Percentiles rank a stretch among this genome's conserved stretches.
These are phyloP conservation scores for Artemisia argyi DNA, from an alignment of 129 eudicot species.

Conservation along the genomic window DNA sequence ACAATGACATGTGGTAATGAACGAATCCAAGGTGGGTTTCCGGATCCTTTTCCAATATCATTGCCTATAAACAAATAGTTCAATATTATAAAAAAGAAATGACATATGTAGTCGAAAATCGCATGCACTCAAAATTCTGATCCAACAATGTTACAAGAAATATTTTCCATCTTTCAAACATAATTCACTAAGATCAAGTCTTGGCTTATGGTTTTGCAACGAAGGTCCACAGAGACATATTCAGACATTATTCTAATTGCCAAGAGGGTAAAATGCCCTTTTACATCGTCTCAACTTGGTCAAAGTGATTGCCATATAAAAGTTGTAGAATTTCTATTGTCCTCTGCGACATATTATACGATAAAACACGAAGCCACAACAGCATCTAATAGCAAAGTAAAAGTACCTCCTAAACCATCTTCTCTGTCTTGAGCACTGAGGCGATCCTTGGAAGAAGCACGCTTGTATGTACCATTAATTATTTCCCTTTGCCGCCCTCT, in stretches of 20 bases:
- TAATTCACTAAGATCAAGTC: background rate
- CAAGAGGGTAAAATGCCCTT: too few species aligned
- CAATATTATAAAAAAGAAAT: constrained; percentile 2
- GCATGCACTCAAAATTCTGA: background rate
- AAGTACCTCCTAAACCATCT: constrained; percentile 64
- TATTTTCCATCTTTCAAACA: background rate
- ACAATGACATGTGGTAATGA: constrained; percentile 83
- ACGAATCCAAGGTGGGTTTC: constrained; percentile 73
- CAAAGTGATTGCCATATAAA: too few species aligned
- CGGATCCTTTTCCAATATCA: constrained; percentile 48
- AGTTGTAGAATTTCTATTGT: background rate
- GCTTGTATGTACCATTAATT: constrained; percentile 56
- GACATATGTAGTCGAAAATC: background rate
- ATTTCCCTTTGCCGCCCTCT: constrained; percentile 61
- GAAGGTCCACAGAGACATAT: too few species aligned
- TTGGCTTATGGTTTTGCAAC: too few species aligned
- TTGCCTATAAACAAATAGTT: constrained; percentile 28
- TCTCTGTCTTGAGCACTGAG: constrained; percentile 47
- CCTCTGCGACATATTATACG: background rate
- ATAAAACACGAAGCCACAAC: background rate
- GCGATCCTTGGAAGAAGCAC: constrained; percentile 59
- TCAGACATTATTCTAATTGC: too few species aligned
- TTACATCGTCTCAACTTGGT: too few species aligned
- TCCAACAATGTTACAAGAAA: constrained; percentile 12
- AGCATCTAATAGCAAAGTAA: background rate